Percentiles rank a stretch among this genome's conserved stretches.
Conservation (phyloP, 495 filamentous ascomycete genomes). For the Penicillium daleae region DNA sequence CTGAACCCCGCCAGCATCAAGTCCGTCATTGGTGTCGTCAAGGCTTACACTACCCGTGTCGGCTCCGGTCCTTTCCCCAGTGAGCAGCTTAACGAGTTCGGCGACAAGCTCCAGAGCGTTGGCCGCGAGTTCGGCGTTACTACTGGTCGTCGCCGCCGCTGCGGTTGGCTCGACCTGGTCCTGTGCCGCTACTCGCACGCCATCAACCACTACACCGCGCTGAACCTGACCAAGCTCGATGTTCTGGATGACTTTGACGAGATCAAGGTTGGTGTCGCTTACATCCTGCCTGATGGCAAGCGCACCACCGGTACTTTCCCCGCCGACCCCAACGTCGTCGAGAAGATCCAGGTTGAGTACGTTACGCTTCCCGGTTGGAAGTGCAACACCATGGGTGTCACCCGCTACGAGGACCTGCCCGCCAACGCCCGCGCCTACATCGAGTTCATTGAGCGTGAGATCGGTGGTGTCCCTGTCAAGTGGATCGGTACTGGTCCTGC, state of each 20-base stretch:
- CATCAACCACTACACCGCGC: conserved; percentile 72
- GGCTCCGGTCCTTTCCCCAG: conserved; percentile 84
- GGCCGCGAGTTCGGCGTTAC: conserved; percentile 78
- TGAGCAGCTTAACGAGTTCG: conserved; percentile 69
- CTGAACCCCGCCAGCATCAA: conserved; percentile 52
- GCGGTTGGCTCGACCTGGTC: conserved; percentile 91
- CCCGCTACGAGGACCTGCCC: conserved; percentile 70
- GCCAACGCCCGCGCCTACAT: conserved; percentile 74
- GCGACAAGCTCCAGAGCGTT: conserved; percentile 65
- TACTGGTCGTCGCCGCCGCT: conserved; percentile 81
- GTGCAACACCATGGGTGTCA: conserved; percentile 63
- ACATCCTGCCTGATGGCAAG: conserved; percentile 60
- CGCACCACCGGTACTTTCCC: conserved; percentile 64
- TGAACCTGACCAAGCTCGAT: conserved; percentile 91
- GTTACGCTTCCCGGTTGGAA: conserved; percentile 81
- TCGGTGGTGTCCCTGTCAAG: conserved; percentile 68
- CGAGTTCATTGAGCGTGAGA: conserved; percentile 74
- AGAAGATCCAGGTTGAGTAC: conserved; percentile 65
- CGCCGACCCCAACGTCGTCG: conserved; percentile 66
- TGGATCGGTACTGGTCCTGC: conserved; percentile 81
- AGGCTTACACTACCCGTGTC: conserved; percentile 78
- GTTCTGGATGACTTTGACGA: conserved; percentile 81
- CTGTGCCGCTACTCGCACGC: conserved; percentile 74
- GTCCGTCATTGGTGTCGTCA: conserved; percentile 81
- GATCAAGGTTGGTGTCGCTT: conserved; percentile 78